phyloP scores from a whole-genome alignment of 257 asterid genomes.

The Jasminum sambac region DNA sequence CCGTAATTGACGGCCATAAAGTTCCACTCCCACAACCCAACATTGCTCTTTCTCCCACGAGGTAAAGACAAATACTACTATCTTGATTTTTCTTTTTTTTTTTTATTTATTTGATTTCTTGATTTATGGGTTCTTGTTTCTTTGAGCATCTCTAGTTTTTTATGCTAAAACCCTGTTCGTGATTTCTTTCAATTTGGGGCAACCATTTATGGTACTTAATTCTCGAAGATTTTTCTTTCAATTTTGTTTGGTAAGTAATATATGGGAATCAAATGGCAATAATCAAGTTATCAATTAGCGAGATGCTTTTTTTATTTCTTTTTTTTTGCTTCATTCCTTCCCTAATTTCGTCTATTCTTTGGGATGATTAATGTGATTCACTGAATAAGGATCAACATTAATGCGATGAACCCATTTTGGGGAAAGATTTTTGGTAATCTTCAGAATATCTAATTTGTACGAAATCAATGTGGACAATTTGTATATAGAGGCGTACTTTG shows the following conservation, averaged over 20 bases:
- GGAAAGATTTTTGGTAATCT: too few species aligned
- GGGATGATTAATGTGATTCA: not conserved
- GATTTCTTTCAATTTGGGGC: conserved; percentile 7
- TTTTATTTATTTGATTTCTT: conserved; percentile 8
- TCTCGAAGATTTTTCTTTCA: conserved; percentile 13
- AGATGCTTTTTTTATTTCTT: conserved; percentile 17
- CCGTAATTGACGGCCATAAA: conserved; percentile 45
- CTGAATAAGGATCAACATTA: not conserved
- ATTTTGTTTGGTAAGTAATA: conserved; percentile 4
- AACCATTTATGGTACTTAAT: not conserved
- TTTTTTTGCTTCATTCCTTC: conserved; percentile 26
- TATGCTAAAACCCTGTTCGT: conserved; percentile 1
- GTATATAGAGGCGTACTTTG: too few species aligned
- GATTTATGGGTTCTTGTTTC: conserved; percentile 1
- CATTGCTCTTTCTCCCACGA: conserved; percentile 17
- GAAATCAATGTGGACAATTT: too few species aligned
- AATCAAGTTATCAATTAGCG: conserved; percentile 5
- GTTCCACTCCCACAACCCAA: conserved; percentile 24
- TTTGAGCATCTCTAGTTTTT: conserved; percentile 7
- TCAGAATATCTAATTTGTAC: too few species aligned
- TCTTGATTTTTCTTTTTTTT: not conserved
- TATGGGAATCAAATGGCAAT: not conserved
- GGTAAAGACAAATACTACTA: conserved; percentile 26
- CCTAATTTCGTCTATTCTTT: not conserved
- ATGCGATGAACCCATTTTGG: not conserved